phyloP scores from a whole-genome alignment of 371 early-diverging fungal genomes.

The Rhizopus stolonifer region DNA sequence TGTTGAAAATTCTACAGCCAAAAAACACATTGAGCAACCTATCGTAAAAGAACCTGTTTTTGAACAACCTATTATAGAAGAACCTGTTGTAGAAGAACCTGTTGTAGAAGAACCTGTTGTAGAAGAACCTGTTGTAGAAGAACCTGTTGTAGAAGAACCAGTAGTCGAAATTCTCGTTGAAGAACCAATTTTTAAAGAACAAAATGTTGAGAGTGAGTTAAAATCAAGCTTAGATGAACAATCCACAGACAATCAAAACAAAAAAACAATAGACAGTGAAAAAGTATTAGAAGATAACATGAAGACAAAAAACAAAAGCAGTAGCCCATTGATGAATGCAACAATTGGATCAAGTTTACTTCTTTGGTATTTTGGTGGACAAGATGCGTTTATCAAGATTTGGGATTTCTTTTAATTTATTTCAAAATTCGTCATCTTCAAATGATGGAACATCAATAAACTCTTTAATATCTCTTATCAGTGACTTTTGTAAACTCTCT shows the following conservation, averaged over 20 bases:
- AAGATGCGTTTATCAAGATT: conserved; percentile 19
- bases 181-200: not conserved
- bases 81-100: too few species aligned
- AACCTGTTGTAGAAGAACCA: too few species aligned
- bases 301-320: not conserved
- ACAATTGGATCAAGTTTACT: conserved; percentile 23
- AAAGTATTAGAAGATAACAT: not conserved
- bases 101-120: too few species aligned
- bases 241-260: not conserved
- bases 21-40: too few species aligned
- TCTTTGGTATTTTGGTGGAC: conserved; percentile 28
- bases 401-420: conserved; percentile 17
- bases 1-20: too few species aligned
- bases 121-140: too few species aligned
- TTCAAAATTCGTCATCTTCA: conserved; percentile 16
- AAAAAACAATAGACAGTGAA: conserved; percentile 1
- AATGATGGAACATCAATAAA: conserved; percentile 34
- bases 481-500: conserved; percentile 25
- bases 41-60: too few species aligned
- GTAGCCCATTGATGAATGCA: not conserved
- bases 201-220: not conserved
- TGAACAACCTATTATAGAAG: too few species aligned
- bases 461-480: conserved; percentile 43
- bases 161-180: too few species aligned
- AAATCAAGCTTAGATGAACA: not conserved